These are phyloP conservation scores for Bryum argenteum DNA, from an alignment of 225 moss, liverwort and hornwort genomes.

Conservation along the genomic window DNA sequence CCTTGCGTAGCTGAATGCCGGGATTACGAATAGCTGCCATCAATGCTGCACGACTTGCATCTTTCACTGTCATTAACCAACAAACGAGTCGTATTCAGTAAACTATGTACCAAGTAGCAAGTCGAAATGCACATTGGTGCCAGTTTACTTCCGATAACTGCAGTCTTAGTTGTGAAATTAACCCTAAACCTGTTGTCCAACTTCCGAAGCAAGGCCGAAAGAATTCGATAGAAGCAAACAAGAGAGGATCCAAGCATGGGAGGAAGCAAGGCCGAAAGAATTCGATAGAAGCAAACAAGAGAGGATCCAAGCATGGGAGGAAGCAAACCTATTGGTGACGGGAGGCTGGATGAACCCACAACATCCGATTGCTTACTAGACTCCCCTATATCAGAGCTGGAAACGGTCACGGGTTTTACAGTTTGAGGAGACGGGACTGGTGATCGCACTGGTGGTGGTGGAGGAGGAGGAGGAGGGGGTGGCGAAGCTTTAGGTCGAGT, in stretches of 20 bases:
- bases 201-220: slow-evolving; percentile 10
- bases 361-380: slow-evolving; percentile 41
- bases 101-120: no score
- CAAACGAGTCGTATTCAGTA: background rate
- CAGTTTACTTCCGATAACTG: background rate
- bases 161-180: background rate
- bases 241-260: slow-evolving; percentile 10
- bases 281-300: background rate
- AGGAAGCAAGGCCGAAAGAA: background rate
- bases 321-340: slow-evolving; percentile 43
- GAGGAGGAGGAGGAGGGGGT: slow-evolving; percentile 35
- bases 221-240: background rate
- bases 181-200: background rate
- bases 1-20: slow-evolving; percentile 83
- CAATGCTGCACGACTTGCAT: slow-evolving; percentile 74
- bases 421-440: slow-evolving; percentile 38
- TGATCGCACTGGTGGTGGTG: slow-evolving; percentile 40
- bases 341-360: slow-evolving; percentile 25
- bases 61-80: slow-evolving; percentile 35
- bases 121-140: background rate
- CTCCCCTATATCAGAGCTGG: slow-evolving; percentile 37
- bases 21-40: slow-evolving; percentile 85
- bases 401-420: slow-evolving; percentile 17
- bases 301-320: slow-evolving; percentile 7
- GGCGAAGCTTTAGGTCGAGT: slow-evolving; percentile 20